phyloP scores from a whole-genome alignment of 1,284 basidiomycete species.

The Marasmius tenuissimus region DNA sequence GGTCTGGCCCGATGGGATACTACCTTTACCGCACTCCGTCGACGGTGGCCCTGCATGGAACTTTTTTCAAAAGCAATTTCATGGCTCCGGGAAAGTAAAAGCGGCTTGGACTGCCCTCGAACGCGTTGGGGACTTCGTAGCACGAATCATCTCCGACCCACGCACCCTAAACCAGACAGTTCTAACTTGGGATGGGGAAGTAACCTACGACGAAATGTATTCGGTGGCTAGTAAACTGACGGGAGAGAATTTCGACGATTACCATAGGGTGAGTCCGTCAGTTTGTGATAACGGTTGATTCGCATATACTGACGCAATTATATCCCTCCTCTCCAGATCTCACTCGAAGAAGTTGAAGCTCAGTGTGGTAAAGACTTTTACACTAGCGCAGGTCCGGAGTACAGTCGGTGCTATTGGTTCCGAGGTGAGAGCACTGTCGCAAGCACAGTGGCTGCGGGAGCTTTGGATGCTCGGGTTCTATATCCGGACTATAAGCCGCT shows the following conservation, averaged over 20 bases:
- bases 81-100: slow-evolving; percentile 9
- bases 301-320: no score
- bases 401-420: no score
- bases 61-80: background rate
- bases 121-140: slow-evolving; percentile 11
- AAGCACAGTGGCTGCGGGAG: no score
- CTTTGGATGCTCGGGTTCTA: no score
- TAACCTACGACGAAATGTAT: background rate
- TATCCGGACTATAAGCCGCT: no score
- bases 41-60: background rate
- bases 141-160: slow-evolving; percentile 13
- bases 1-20: background rate
- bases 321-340: no score
- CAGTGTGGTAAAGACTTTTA: no score
- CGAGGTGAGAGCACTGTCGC: no score
- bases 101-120: slow-evolving; percentile 3
- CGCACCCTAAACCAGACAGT: slow-evolving; percentile 12
- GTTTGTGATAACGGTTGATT: no score
- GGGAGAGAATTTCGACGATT: background rate
- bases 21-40: background rate
- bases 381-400: no score
- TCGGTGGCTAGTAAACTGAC: background rate
- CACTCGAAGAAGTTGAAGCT: no score
- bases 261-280: background rate
- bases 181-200: background rate